Base-by-base conservation (phyloP, 352 stramenopile genomes). In the Phytopythium mirpurense region DNA sequence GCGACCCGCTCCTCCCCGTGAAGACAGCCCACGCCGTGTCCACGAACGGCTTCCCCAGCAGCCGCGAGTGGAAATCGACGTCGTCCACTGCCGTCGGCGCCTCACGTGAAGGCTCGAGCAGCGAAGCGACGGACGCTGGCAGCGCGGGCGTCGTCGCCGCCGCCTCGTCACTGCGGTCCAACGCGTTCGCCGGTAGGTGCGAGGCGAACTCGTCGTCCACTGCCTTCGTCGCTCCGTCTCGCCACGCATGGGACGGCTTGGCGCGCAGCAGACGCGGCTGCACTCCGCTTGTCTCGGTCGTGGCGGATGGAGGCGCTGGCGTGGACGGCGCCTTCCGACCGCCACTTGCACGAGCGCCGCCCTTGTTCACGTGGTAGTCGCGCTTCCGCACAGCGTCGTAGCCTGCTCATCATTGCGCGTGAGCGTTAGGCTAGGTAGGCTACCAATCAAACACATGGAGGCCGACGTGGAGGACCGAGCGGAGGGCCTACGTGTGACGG, bases 191-290 rank as follows among this genome's bases (percentile, higher is more conserved):
- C 3, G 62, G 62, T 14, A 61, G 54, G n/a, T 66, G 37, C 0
- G 59, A 62, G 27, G 62, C 62, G 44, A 68, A 53, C 11, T 51
- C 58, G n/a, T 31, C 49, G 29, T 21, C 53, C 11, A 50, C 34
- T 7, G 32, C 19, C 51, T 47, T 57, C 18, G n/a, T n/a, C 12
- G 51, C 74, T 59, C 80, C 80, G 32, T 84, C 74, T 31, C 80
- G 68, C 80, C 80, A 91, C 31, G 65, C 72, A 40, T 88, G 80
- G 32, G 80, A 69, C 14, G 80, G 78, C 52, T 91, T 91, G 36
- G 54, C 8, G 27, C 64, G 75, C 31, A 87, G 37, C 38, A 38
- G 5, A 9, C n/a, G 15, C 26, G 21, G 44, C 26, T 26, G 16
- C 3, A n/a, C 5, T 18, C 14, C 45, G 5, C 41, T n/a, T 8